Evolutionary conservation across 495 filamentous ascomycete genomes (phyloP), one percentile per base, ranked within the genome.

Genomic region (Penicillium simplicissimum): DNA sequence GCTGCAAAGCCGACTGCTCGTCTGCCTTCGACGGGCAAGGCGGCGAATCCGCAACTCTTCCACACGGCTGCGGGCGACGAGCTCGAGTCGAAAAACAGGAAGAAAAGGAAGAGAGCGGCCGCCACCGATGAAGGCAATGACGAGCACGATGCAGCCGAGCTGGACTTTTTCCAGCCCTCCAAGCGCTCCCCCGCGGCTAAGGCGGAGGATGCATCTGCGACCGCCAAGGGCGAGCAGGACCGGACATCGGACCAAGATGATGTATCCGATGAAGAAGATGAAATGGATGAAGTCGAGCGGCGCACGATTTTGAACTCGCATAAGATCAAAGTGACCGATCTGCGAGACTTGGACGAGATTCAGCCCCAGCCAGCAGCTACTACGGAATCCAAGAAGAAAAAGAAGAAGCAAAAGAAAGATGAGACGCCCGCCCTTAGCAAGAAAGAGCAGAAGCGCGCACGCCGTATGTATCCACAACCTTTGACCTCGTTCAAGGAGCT

Each of bases 241-340:
- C 35, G 65, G 31, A 59, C 47, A 8, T 59, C 66, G 45, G 71
- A 58, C 11, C 53, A 66, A 38, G 54, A 71, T 42, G 62, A 63
- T 54, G 60, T 52, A 38, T 69, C 70, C 8, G 74, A 77, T 43
- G 69, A 66, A 11, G 68, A 70, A 25, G 72, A 74, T 40, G 25
- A 62, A 2, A 76, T 82, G 73, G 75, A 76, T 65, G 83, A 88
- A 65, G 87, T 88, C 54, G 87, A 94, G 60, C 85, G 90, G 52
- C 84, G 87, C 57, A 85, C 85, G 55, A 79, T 93, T n/a, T 71
- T 98, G 51, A 87, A 87, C 59, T 84, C 85, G 36, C 92, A 98
- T 72, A 90, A 93, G 66, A 80, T 98, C 62, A 98, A 98, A 72
- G 84, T 96, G 25, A 91, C 88, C 0, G 76, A 91, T 33, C 77